These are phyloP conservation scores for Penicillium robsamsonii DNA, from an alignment of 495 filamentous ascomycete genomes.

Conservation along the genomic window DNA sequence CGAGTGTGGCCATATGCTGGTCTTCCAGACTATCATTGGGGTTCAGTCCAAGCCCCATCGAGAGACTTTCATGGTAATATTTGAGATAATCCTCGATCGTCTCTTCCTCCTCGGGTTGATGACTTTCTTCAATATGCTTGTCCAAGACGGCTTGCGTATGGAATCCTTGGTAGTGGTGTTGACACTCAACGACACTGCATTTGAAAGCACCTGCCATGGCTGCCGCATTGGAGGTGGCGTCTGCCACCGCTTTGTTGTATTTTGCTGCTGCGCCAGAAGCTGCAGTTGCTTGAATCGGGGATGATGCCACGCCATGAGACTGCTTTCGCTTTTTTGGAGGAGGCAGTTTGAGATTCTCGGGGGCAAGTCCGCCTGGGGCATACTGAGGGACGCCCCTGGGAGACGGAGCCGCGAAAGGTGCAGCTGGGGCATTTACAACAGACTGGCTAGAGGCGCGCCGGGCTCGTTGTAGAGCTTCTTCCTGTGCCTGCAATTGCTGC, in stretches of 20 bases:
- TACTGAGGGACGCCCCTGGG: conserved; percentile 67
- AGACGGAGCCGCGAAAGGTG: conserved; percentile 66
- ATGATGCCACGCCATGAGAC: conserved; percentile 39
- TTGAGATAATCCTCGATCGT: conserved; percentile 46
- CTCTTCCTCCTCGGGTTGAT: conserved; percentile 43
- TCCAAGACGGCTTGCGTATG: conserved; percentile 43
- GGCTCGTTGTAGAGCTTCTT: conserved; percentile 45
- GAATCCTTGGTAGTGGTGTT: conserved; percentile 46
- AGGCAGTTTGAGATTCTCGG: conserved; percentile 60
- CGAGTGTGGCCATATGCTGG: conserved; percentile 20
- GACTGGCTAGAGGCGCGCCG: conserved; percentile 57
- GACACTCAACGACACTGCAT: conserved; percentile 47
- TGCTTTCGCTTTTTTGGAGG: conserved; percentile 58
- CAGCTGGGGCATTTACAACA: conserved; percentile 58
- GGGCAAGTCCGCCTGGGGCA: conserved; percentile 45
- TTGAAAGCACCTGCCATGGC: conserved; percentile 36
- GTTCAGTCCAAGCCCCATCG: conserved; percentile 37
- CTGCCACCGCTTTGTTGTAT: conserved; percentile 35
- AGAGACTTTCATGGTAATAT: conserved; percentile 47
- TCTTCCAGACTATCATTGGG: conserved; percentile 24
- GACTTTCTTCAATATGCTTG: conserved; percentile 47
- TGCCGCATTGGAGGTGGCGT: conserved; percentile 34
- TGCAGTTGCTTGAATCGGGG: conserved; percentile 31
- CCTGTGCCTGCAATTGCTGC: conserved; percentile 51
- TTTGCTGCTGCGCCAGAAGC: conserved; percentile 32